A percentile compares a stretch with the other conserved stretches of the same genome.
phyloP scores from a whole-genome alignment of 108 stramenopile species.

The Nannochloropsis oceanica region DNA sequence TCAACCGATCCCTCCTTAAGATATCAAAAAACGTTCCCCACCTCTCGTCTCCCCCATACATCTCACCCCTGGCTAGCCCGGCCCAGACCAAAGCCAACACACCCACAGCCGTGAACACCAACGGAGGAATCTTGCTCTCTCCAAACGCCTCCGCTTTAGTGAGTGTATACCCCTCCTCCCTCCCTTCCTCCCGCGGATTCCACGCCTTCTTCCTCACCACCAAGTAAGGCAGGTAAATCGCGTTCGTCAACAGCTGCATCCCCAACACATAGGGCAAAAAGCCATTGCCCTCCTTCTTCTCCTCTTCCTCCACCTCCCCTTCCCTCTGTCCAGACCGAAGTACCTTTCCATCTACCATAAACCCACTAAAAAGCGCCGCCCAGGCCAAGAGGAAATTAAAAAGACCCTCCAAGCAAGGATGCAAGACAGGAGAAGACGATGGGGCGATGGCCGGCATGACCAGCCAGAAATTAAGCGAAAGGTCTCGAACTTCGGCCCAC shows the following conservation, averaged over 20 bases:
- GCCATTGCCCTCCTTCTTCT: slow-evolving; percentile 43
- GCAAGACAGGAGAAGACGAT: slow-evolving; percentile 28
- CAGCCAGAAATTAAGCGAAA: slow-evolving; percentile 64
- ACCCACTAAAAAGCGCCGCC: slow-evolving; percentile 69
- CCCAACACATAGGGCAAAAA: slow-evolving; percentile 42
- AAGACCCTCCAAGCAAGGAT: slow-evolving; percentile 63
- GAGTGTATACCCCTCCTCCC: not conserved
- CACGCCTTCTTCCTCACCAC: slow-evolving; percentile 46
- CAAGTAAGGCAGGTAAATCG: slow-evolving; percentile 62
- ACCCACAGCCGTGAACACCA: slow-evolving; percentile 48
- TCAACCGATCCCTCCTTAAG: slow-evolving; percentile 59
- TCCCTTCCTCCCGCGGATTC: not conserved
- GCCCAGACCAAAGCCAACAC: slow-evolving; percentile 51
- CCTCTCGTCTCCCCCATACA: slow-evolving; percentile 48
- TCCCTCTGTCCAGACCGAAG: not conserved
- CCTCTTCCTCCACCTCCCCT: slow-evolving; percentile 32
- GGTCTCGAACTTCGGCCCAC: slow-evolving; percentile 63
- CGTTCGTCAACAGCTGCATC: slow-evolving; percentile 74
- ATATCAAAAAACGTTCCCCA: slow-evolving; percentile 45
- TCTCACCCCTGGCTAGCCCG: slow-evolving; percentile 42
- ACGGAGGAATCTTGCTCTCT: slow-evolving; percentile 47
- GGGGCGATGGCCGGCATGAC: slow-evolving; percentile 55
- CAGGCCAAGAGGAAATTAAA: slow-evolving; percentile 72
- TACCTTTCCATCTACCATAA: slow-evolving; percentile 57
- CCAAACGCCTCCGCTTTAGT: slow-evolving; percentile 11